Base-by-base conservation (phyloP, 768 basidiomycete species). In the Tremella mesenterica region DNA sequence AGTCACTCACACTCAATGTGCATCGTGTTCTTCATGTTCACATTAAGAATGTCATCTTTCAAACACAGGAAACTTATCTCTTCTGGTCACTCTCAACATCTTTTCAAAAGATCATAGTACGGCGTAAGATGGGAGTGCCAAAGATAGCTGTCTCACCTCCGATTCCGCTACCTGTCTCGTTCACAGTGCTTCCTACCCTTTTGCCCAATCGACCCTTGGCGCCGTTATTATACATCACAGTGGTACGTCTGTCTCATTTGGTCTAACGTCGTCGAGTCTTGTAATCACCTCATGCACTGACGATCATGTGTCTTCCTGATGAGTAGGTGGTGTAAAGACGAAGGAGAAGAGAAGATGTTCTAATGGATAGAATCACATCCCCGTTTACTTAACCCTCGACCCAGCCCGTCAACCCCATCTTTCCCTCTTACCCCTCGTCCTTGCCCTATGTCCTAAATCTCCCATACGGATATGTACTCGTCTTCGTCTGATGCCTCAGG, bases 301-400 rank as follows among this genome's bases (percentile, higher is more conserved):
- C 33, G 12, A 36, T 36, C 33, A 18, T 18, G n/a, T 10, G 10
- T 18, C 33, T 36, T 36, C 12, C 18, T 36, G 33, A 36, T 13
- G 9, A n/a, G n/a, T n/a, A n/a, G n/a, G n/a, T n/a, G n/a, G n/a
- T n/a, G n/a, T n/a, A n/a, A n/a, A n/a, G n/a, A n/a, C n/a, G n/a
- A n/a, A n/a, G n/a, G n/a, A n/a, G n/a, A n/a, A n/a, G n/a, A n/a
- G n/a, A n/a, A n/a, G n/a, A n/a, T n/a, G 16, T 27, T 18, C 48
- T 56, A 28, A 55, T 20, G 8, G n/a, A 16, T 23, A 66, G 64
- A 60, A 61, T 36, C 49, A 43, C 2, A 34, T 66, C 21, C 58
- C 61, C 5, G 47, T 66, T 13, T 63, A 63, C 55, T 34, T 66
- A 16, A 56, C 61, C 39, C 48, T 66, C 5, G 47, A 53, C 5